These are phyloP conservation scores for Cadophora malorum DNA, from an alignment of 2,329 filamentous ascomycete species.

Conservation along the genomic window DNA sequence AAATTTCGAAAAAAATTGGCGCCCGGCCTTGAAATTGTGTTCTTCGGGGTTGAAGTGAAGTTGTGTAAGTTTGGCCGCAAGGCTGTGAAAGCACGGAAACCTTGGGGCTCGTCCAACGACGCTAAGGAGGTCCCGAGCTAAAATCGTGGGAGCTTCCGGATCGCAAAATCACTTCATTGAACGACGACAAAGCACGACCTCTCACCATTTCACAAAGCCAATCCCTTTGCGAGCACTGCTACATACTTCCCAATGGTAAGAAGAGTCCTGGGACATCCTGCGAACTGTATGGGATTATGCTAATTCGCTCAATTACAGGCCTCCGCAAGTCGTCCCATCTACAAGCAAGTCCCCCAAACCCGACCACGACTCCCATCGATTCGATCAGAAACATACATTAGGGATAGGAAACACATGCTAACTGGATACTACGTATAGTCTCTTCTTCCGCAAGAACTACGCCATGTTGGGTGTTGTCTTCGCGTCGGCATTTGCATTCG, in stretches of 20 bases:
- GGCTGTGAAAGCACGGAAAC: slow-evolving; percentile 16
- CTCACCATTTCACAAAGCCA: slow-evolving; percentile 25
- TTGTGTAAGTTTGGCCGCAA: slow-evolving; percentile 3
- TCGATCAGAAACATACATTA: too few species aligned
- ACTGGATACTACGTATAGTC: slow-evolving; percentile 56
- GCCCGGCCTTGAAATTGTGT: slow-evolving; percentile 20
- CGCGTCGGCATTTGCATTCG: slow-evolving; percentile 84
- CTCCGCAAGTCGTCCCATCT: slow-evolving; percentile 40
- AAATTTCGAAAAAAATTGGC: slow-evolving; percentile 1
- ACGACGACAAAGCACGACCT: slow-evolving; percentile 30
- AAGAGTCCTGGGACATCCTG: not conserved
- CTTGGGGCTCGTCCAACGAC: not conserved
- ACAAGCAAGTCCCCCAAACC: slow-evolving; percentile 43
- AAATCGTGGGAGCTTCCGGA: slow-evolving; percentile 30
- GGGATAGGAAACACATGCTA: slow-evolving; percentile 27
- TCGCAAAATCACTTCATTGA: slow-evolving; percentile 35
- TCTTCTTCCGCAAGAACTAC: slow-evolving; percentile 84
- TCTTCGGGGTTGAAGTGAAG: not conserved
- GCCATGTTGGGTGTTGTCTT: slow-evolving; percentile 90
- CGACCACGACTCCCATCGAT: slow-evolving; percentile 15
- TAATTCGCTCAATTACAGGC: slow-evolving; percentile 43
- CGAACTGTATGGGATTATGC: slow-evolving; percentile 13
- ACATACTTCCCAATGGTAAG: slow-evolving; percentile 44
- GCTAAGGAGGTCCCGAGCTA: slow-evolving; percentile 21
- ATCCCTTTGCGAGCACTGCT: slow-evolving; percentile 25